phyloP scores from a whole-genome alignment of 306 rosid species.

The Ochetophila trinervis region DNA sequence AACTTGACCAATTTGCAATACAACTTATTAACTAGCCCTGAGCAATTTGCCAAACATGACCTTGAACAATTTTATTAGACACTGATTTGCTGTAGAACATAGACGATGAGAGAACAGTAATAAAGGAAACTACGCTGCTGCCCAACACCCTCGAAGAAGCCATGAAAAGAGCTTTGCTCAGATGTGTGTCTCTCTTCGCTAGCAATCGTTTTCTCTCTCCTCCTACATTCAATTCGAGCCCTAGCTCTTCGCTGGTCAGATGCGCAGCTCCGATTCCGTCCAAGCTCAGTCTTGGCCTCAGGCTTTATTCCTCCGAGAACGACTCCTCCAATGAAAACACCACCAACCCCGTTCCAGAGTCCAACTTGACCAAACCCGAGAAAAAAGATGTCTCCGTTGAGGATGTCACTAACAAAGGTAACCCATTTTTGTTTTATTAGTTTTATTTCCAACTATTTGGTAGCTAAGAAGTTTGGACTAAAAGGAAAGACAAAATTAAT shows the following conservation, averaged over 20 bases:
- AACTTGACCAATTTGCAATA: no score
- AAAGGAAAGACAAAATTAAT: not conserved
- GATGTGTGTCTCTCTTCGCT: constrained; percentile 38
- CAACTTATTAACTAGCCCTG: no score
- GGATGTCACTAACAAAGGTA: constrained; percentile 63
- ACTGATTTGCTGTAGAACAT: no score
- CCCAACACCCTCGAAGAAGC: constrained; percentile 21
- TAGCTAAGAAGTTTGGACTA: not conserved
- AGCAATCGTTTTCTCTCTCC: constrained; percentile 39
- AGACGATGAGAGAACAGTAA: no score
- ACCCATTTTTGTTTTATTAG: not conserved
- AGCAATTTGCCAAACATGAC: not conserved
- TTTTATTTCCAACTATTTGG: not conserved
- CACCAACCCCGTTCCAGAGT: constrained; percentile 7
- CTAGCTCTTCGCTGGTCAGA: constrained; percentile 18
- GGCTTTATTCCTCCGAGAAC: constrained; percentile 48
- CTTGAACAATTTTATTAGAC: no score
- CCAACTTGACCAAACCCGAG: constrained; percentile 11
- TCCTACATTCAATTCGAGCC: constrained; percentile 5
- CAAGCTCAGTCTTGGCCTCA: constrained; percentile 17
- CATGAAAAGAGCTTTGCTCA: constrained; percentile 44
- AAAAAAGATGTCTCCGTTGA: constrained; percentile 15
- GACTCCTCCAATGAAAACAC: constrained; percentile 20
- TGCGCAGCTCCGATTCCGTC: constrained; percentile 21
- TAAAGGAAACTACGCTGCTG: not conserved